Evolutionary conservation across 176 grass and related monocot genomes (phyloP), one percentile per base, ranked within the genome.

Genomic region (Rhynchospora pubera): DNA sequence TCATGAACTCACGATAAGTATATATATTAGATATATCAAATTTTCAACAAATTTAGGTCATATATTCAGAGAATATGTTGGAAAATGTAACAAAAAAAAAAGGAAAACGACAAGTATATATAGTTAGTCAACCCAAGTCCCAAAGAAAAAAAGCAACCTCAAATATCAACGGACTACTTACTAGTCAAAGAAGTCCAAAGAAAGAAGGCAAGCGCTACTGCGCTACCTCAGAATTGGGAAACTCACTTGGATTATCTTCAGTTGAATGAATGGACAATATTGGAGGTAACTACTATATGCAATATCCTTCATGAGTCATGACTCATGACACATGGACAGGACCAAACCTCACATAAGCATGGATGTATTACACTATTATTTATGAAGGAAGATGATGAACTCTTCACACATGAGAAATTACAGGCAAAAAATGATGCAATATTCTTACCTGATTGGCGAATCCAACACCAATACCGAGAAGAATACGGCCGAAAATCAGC

Each of bases 401-500:
- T 39, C 34, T 39, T 39, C 4, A 39, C 34, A 39, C 34, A 39
- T 39, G 34, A 39, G 34, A 39, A 39, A 39, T 39, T 39, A 4
- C 4, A 39, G 4, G 34, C 34, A 39, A 3, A 39, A 39, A 39
- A 39, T 39, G 34, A 10, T 64, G 57, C 57, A 64, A 23, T 43
- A 45, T 21, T 39, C 9, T 55, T 68, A 89, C 87, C 87, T 89
- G 87, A 62, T 89, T 89, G 57, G 87, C 87, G 26, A 89, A 89
- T 18, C 87, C 87, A 59, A 89, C 87, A 56, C 87, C 87, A 15
- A 89, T 83, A 8, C 87, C 87, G 6, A 89, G 87, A 39, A 89
- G 87, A 81, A 89, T 83, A 57, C 87, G 87, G 42, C 87, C 87
- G 50, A 89, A 46, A 65, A 89, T 89, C 52, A 89, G 83, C 87